A percentile compares a stretch with the other conserved stretches of the same genome.
phyloP scores from a whole-genome alignment of 2,329 filamentous ascomycete species.

The Emmonsiellopsis sp. region DNA sequence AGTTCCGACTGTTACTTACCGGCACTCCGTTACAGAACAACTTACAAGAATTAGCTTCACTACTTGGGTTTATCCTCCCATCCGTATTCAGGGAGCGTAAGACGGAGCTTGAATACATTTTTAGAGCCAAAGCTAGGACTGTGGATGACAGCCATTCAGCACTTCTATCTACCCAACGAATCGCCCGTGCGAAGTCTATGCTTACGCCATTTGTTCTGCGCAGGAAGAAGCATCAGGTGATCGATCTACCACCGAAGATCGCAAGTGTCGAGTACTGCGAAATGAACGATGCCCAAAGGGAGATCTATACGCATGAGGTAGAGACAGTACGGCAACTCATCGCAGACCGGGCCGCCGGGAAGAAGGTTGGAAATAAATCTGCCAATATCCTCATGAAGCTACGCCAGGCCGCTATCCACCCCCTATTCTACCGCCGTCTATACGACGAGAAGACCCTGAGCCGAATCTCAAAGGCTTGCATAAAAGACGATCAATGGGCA shows the following conservation, averaged over 20 bases:
- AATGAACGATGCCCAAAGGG: constrained; percentile 61
- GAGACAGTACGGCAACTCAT: constrained; percentile 51
- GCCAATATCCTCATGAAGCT: constrained; percentile 77
- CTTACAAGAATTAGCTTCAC: constrained; percentile 77
- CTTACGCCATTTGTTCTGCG: constrained; percentile 91
- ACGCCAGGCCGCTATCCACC: constrained; percentile 85
- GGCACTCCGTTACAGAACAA: constrained; percentile 97
- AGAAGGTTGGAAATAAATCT: constrained; percentile 45
- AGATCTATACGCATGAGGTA: constrained; percentile 64
- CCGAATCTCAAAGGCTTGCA: constrained; percentile 67
- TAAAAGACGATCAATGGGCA: constrained; percentile 54
- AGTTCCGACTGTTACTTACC: constrained; percentile 78
- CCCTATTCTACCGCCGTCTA: constrained; percentile 71
- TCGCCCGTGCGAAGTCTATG: constrained; percentile 79
- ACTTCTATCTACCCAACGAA: constrained; percentile 76
- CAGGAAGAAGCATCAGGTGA: constrained; percentile 83
- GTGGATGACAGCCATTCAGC: constrained; percentile 64
- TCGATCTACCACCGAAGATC: constrained; percentile 75
- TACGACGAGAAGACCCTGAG: constrained; percentile 67
- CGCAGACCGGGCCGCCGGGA: constrained; percentile 48
- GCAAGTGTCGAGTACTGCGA: constrained; percentile 71
- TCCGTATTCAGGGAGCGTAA: constrained; percentile 66
- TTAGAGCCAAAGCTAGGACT: constrained; percentile 83
- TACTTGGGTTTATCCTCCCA: constrained; percentile 91
- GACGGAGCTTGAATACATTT: constrained; percentile 74